Conservation (phyloP, 306 rosid species). For the Cicer cuneatum region DNA sequence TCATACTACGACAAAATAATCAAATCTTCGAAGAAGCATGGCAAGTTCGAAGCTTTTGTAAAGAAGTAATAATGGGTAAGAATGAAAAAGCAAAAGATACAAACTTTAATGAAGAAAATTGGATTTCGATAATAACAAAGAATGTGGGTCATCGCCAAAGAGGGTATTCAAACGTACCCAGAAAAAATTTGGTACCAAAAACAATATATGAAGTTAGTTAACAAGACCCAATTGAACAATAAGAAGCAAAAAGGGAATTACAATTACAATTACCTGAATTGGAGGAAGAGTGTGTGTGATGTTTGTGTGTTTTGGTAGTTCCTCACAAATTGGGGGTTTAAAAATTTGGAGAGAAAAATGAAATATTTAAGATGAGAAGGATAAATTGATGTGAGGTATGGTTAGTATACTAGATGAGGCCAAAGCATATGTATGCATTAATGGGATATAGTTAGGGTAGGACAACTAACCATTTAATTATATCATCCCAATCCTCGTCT, state of each 20-base stretch:
- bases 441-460: conserved; percentile 74
- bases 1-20: neutral
- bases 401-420: conserved; percentile 40
- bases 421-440: conserved; percentile 43
- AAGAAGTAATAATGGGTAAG: neutral
- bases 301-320: neutral
- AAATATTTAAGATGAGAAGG: neutral
- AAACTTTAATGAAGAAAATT: conserved; percentile 30
- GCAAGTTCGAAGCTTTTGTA: conserved; percentile 7
- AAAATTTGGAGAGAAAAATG: neutral
- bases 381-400: conserved; percentile 33
- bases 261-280: conserved; percentile 33
- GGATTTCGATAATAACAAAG: conserved; percentile 30
- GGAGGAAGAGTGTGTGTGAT: neutral
- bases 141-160: neutral
- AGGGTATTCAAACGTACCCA: neutral
- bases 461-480: conserved; percentile 56
- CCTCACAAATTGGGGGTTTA: conserved; percentile 8
- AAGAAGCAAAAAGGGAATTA: neutral
- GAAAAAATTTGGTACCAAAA: neutral
- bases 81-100: neutral
- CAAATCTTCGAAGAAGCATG: conserved; percentile 11
- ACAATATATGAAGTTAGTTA: too few relatives aligned
- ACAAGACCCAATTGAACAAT: conserved; percentile 11
- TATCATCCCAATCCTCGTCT: neutral